Conservation (phyloP, 805 yeast species). For the Hanseniaspora meyeri region DNA sequence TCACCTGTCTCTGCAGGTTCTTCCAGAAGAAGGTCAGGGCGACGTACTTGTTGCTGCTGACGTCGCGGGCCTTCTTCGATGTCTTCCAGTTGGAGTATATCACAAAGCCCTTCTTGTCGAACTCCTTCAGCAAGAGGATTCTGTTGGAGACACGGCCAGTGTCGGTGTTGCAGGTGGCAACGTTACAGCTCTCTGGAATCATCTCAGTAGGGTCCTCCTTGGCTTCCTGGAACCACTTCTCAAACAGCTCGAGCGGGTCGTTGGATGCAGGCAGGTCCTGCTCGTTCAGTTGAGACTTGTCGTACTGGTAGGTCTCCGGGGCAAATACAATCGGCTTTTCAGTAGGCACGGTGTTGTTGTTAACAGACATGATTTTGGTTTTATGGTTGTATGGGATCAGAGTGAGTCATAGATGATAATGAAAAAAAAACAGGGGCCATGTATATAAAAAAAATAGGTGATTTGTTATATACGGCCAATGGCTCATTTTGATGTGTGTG, state of each 20-base stretch:
- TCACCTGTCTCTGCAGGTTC: slow-evolving; percentile 76
- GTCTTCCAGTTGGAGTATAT: slow-evolving; percentile 86
- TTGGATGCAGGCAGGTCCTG: slow-evolving; percentile 32
- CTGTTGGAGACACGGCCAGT: slow-evolving; percentile 83
- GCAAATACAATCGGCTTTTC: slow-evolving; percentile 43
- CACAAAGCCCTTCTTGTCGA: slow-evolving; percentile 73
- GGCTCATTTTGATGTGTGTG: too few species aligned
- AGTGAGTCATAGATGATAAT: too few species aligned
- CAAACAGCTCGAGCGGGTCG: slow-evolving; percentile 69
- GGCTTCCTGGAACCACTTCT: slow-evolving; percentile 76
- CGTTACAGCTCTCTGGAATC: slow-evolving; percentile 71
- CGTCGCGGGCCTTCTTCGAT: slow-evolving; percentile 69
- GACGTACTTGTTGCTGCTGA: slow-evolving; percentile 61
- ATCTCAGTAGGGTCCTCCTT: slow-evolving; percentile 38
- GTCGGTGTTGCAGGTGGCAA: slow-evolving; percentile 83
- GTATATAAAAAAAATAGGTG: too few species aligned
- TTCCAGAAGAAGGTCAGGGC: slow-evolving; percentile 89
- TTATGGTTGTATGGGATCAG: background rate
- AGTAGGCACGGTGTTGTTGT: slow-evolving; percentile 14
- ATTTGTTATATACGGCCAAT: too few species aligned
- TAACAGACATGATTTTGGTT: slow-evolving; percentile 3
- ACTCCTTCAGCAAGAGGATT: slow-evolving; percentile 75
- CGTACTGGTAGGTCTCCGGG: slow-evolving; percentile 80
- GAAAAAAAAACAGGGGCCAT: too few species aligned
- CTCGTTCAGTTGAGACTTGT: slow-evolving; percentile 48